These are phyloP conservation scores for Onygenales sp. DNA, from an alignment of 2,329 filamentous ascomycete genomes.

Conservation along the genomic window DNA sequence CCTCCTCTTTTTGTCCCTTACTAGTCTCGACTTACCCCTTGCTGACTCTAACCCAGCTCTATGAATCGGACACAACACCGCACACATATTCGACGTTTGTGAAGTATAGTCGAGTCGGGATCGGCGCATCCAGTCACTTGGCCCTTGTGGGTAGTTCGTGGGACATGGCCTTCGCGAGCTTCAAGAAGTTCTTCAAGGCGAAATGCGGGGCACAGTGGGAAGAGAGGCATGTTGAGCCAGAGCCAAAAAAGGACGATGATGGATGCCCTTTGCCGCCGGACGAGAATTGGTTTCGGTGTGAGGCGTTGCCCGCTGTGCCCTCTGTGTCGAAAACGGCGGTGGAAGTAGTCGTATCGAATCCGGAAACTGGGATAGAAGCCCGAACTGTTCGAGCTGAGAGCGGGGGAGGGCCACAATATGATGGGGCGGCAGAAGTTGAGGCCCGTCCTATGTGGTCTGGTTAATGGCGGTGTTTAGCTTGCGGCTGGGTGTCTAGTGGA, in stretches of 20 bases:
- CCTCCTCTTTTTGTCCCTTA: slow-evolving; percentile 9
- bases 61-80: slow-evolving; percentile 53
- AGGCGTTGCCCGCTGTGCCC: slow-evolving; percentile 9
- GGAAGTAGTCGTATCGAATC: too few species aligned
- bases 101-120: slow-evolving; percentile 32
- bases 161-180: slow-evolving; percentile 38
- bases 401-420: too few species aligned
- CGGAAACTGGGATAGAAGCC: too few species aligned
- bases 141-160: slow-evolving; percentile 23
- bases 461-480: too few species aligned
- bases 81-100: slow-evolving; percentile 52
- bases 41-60: slow-evolving; percentile 44
- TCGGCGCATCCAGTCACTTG: slow-evolving; percentile 22
- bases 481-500: not conserved
- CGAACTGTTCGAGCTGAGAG: too few species aligned
- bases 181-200: slow-evolving; percentile 48
- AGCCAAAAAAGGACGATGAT: slow-evolving; percentile 16
- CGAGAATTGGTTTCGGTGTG: slow-evolving; percentile 24
- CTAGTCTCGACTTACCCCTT: not conserved
- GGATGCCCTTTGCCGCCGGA: slow-evolving; percentile 17
- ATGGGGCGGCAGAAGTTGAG: too few species aligned
- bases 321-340: too few species aligned
- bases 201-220: slow-evolving; percentile 54
- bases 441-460: too few species aligned
- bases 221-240: slow-evolving; percentile 22